Conservation (phyloP, 495 filamentous ascomycete species). For the Parachaetomium inaequale region DNA sequence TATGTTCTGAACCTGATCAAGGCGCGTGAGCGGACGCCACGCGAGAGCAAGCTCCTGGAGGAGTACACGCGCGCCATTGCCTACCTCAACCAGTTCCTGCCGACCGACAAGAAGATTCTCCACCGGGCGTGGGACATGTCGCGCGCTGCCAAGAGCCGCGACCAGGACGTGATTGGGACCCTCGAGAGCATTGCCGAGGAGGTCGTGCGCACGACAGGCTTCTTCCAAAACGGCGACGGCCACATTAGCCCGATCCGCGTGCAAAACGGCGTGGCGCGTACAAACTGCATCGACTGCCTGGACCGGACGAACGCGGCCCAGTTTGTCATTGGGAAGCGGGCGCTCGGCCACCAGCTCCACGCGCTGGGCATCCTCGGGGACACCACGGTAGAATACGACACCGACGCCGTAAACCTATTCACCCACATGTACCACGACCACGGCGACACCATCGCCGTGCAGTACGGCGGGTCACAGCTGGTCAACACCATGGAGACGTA, state of each 20-base stretch:
- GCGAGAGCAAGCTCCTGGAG: constrained; percentile 83
- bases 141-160: constrained; percentile 87
- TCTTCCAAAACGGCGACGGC: constrained; percentile 87
- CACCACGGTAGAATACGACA: constrained; percentile 83
- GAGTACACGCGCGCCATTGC: constrained; percentile 86
- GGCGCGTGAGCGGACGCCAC: constrained; percentile 78
- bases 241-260: constrained; percentile 59
- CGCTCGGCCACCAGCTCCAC: constrained; percentile 87
- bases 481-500: constrained; percentile 99
- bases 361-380: constrained; percentile 82
- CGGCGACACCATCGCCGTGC: constrained; percentile 94
- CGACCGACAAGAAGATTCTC: constrained; percentile 74
- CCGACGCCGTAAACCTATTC: constrained; percentile 90
- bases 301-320: constrained; percentile 96
- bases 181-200: constrained; percentile 86
- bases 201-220: constrained; percentile 77
- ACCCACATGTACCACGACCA: constrained; percentile 98
- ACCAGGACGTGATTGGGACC: constrained; percentile 90
- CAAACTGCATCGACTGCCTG: constrained; percentile 96
- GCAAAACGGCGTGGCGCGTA: constrained; percentile 90
- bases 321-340: constrained; percentile 96
- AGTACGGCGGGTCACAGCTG: constrained; percentile 95
- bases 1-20: constrained; percentile 96
- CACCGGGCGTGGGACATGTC: constrained; percentile 99
- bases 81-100: constrained; percentile 94